Evolutionary conservation across 768 basidiomycete species (phyloP).

Genomic region (Boletus rufocinnamomeus): DNA sequence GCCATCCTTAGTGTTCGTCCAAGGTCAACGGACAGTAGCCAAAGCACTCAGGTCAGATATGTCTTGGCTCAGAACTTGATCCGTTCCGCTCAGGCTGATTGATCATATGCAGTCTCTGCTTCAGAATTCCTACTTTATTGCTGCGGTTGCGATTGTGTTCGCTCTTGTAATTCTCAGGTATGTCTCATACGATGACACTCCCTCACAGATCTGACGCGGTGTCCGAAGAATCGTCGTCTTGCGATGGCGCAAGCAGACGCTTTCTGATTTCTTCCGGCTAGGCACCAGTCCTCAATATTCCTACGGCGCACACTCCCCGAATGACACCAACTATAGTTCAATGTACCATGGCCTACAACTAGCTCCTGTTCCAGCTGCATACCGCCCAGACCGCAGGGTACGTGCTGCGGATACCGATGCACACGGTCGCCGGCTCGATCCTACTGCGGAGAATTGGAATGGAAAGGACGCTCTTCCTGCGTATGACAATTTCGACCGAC

Average conservation of each 20-base stretch:
- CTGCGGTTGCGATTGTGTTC: conserved; percentile 13
- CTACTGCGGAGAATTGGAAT: conserved; percentile 34
- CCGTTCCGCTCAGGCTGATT: background rate
- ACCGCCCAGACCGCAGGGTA: conserved; percentile 26
- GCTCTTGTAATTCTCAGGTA: conserved; percentile 27
- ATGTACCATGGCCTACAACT: conserved; percentile 20
- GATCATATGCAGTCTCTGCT: conserved; percentile 18
- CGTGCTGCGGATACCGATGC: conserved; percentile 42
- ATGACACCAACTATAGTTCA: conserved; percentile 5
- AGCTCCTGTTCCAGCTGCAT: conserved; percentile 24
- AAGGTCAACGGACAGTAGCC: background rate
- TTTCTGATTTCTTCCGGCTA: conserved; percentile 25
- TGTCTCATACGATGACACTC: background rate
- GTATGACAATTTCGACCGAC: conserved; percentile 46
- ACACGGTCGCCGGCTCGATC: conserved; percentile 39
- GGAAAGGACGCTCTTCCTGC: conserved; percentile 52
- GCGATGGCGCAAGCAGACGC: conserved; percentile 23
- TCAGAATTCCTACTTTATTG: conserved; percentile 30
- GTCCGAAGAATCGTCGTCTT: conserved; percentile 23
- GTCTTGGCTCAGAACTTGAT: background rate
- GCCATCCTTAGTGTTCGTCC: background rate
- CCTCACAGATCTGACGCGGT: conserved; percentile 4
- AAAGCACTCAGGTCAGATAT: conserved; percentile 19
- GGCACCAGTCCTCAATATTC: background rate
- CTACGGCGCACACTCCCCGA: conserved; percentile 6